Conservation (phyloP, 192 early-diverging fungal genomes). For the Podila minutissima region DNA sequence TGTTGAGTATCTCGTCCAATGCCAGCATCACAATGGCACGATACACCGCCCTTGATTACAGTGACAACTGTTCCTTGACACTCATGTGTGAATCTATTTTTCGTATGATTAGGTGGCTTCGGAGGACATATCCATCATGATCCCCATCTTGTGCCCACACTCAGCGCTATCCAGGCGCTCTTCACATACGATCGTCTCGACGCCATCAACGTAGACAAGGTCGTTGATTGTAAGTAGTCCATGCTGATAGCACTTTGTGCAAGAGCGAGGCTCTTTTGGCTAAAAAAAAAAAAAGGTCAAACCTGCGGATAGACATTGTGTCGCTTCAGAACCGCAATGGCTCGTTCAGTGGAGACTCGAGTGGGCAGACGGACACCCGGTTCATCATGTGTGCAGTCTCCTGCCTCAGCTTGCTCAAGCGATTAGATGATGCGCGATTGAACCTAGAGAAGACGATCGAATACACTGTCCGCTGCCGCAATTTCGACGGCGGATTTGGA, state of each 20-base stretch:
- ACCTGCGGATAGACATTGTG: constrained; percentile 62
- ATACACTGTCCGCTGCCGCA: constrained; percentile 82
- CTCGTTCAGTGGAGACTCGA: constrained; percentile 87
- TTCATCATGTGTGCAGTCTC: constrained; percentile 90
- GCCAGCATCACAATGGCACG: constrained; percentile 81
- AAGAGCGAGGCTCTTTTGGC: too few relatives aligned
- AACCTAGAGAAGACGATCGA: constrained; percentile 69
- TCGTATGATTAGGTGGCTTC: constrained; percentile 78
- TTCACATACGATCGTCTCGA: constrained; percentile 85
- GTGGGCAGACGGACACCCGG: constrained; percentile 94
- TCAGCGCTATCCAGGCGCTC: constrained; percentile 91
- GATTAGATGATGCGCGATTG: constrained; percentile 73
- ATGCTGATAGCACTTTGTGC: too few relatives aligned
- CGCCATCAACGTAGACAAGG: constrained; percentile 68
- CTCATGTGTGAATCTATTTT: not conserved
- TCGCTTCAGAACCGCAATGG: constrained; percentile 73
- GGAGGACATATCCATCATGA: constrained; percentile 90
- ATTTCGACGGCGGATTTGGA: constrained; percentile 98
- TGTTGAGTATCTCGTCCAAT: constrained; percentile 80
- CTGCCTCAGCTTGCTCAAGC: constrained; percentile 76
- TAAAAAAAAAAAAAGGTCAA: too few relatives aligned
- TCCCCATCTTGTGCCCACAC: constrained; percentile 91
- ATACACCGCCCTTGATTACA: too few relatives aligned
- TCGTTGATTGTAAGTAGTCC: constrained; percentile 70
- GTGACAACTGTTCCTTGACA: too few relatives aligned